Evolutionary conservation across 805 yeast species (phyloP), one percentile per base, ranked within the genome.

Genomic region (Yamadazyma scolyti): DNA sequence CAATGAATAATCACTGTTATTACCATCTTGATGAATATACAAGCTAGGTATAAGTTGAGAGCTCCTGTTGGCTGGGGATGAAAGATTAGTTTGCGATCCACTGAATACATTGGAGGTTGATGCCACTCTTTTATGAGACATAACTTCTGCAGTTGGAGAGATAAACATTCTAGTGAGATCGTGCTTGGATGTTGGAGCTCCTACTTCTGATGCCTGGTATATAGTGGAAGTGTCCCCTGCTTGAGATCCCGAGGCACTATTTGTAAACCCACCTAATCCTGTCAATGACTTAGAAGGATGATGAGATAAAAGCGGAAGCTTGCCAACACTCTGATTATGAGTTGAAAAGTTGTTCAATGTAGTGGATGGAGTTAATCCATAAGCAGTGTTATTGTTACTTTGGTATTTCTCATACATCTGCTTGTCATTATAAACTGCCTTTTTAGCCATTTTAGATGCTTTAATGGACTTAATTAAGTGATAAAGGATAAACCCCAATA

Each of bases 141-240:
- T 72, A 11, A 79, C 81, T 46, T 82, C 87, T 11, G 79, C 79
- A 1, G 94, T 85, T 20, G 95, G 95, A 3, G 93, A 83, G 31
- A 83, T 74, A 54, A 81, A 85, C 72, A 80, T 67, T 31, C 51
- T 61, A 22, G 73, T 66, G 43, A 62, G 54, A 38, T 68, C 74
- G 32, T 60, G 58, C 35, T 58, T 58, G 9, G 64, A 43, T 0
- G 67, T 52, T 12, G 60, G 51, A 10, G 47, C 60, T 6, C 52
- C 63, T 9, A 41, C 39, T 12, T 57, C 64, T 9, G 57, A 50
- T n/a, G n/a, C n/a, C 28, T 48, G 51, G 39, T 55, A 59, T 16
- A 63, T 52, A 11, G 63, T 56, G 7, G 65, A 58, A 14, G 47
- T 50, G 32, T 56, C 65, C 11, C 65, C 65, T 3, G 42, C 40